phyloP scores from a whole-genome alignment of 2,329 filamentous ascomycete genomes.

The Simplicillium sp. region DNA sequence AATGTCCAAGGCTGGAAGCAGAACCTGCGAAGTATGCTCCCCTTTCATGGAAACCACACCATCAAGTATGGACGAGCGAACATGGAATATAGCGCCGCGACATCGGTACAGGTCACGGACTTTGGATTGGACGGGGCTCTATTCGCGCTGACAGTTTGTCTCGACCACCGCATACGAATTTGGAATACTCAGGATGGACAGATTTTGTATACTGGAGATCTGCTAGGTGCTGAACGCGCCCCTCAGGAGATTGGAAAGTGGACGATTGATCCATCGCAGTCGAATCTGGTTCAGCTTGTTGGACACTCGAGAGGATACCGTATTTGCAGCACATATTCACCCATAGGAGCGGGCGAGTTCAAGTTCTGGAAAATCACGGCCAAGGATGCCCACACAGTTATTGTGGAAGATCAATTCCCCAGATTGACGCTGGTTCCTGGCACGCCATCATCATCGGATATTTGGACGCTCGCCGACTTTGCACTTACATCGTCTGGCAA shows the following conservation, averaged over 20 bases:
- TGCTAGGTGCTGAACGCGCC: slow-evolving; percentile 59
- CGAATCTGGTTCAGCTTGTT: slow-evolving; percentile 66
- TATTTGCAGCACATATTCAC: slow-evolving; percentile 73
- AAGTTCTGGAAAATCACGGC: slow-evolving; percentile 80
- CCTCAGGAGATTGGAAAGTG: slow-evolving; percentile 64
- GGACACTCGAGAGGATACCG: slow-evolving; percentile 43
- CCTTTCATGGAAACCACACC: slow-evolving; percentile 55
- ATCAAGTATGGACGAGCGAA: slow-evolving; percentile 54
- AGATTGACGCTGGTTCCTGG: slow-evolving; percentile 51
- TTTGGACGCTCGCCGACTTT: slow-evolving; percentile 77
- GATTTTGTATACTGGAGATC: slow-evolving; percentile 66
- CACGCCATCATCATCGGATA: slow-evolving; percentile 59
- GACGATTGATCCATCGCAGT: slow-evolving; percentile 69
- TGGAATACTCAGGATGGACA: slow-evolving; percentile 84
- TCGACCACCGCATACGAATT: slow-evolving; percentile 81
- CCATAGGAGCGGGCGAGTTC: slow-evolving; percentile 79
- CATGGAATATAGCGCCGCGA: slow-evolving; percentile 59
- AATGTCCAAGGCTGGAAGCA: slow-evolving; percentile 65
- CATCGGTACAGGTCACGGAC: slow-evolving; percentile 47
- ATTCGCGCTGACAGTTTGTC: slow-evolving; percentile 68
- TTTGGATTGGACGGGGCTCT: slow-evolving; percentile 38
- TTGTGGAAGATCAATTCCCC: slow-evolving; percentile 64
- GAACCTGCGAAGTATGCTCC: slow-evolving; percentile 55
- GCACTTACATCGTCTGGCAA: slow-evolving; percentile 46
- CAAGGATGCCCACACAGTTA: slow-evolving; percentile 52